Percentiles rank a stretch among this genome's conserved stretches.
phyloP scores from a whole-genome alignment of 495 filamentous ascomycete genomes.

The Aspergillus cavernicola region DNA sequence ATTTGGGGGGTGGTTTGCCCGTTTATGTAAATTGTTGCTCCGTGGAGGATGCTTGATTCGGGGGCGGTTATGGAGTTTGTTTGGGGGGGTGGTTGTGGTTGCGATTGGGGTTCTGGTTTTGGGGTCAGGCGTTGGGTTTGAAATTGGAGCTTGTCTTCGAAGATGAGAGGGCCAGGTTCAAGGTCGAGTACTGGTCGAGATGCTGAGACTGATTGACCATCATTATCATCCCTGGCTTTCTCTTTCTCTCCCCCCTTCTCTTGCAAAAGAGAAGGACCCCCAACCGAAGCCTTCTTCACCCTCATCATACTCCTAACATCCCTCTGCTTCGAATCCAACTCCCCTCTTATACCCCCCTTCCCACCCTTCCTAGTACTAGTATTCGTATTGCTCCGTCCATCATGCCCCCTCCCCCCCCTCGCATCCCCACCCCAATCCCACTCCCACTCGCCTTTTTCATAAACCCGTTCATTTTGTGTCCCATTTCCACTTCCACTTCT shows the following conservation, averaged over 20 bases:
- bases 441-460: slow-evolving; percentile 13
- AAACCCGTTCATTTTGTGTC: too few relatives aligned
- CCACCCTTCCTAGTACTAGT: slow-evolving; percentile 5
- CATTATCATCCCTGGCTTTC: not conserved
- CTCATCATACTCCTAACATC: slow-evolving; percentile 37
- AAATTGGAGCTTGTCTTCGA: too few relatives aligned
- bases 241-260: not conserved
- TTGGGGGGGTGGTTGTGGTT: not conserved
- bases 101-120: not conserved
- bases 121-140: not conserved
- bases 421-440: slow-evolving; percentile 8
- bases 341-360: slow-evolving; percentile 11
- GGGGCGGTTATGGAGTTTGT: not conserved
- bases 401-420: slow-evolving; percentile 5
- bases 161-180: not conserved
- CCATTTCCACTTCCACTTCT: too few relatives aligned
- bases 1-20: slow-evolving; percentile 77
- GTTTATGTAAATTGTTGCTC: slow-evolving; percentile 78
- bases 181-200: not conserved
- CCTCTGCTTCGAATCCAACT: slow-evolving; percentile 24
- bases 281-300: slow-evolving; percentile 8
- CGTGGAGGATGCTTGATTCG: slow-evolving; percentile 52
- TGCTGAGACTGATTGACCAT: not conserved
- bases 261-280: not conserved
- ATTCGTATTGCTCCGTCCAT: not conserved